phyloP scores from a whole-genome alignment of 768 basidiomycete species.

The Suillus occidentalis region DNA sequence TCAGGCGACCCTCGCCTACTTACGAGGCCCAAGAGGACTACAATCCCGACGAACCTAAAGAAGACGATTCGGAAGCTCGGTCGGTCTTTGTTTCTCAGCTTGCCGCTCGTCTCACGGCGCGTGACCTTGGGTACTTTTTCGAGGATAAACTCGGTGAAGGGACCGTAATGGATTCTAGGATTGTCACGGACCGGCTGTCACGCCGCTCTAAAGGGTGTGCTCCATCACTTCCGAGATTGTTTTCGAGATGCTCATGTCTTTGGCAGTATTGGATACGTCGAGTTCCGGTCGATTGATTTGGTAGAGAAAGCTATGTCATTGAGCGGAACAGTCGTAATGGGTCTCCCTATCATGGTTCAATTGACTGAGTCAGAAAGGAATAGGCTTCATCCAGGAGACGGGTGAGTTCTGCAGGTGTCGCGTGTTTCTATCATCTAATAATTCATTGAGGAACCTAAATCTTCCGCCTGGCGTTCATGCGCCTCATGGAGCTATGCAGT shows the following conservation, averaged over 20 bases:
- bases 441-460: constrained; percentile 63
- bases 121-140: constrained; percentile 98
- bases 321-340: constrained; percentile 96
- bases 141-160: constrained; percentile 95
- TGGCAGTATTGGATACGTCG: constrained; percentile 93
- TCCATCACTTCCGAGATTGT: neutral
- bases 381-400: constrained; percentile 83
- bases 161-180: constrained; percentile 91
- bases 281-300: constrained; percentile 86
- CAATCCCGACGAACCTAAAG: constrained; percentile 85
- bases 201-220: constrained; percentile 96
- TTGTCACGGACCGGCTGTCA: constrained; percentile 93
- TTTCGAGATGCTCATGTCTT: constrained; percentile 8
- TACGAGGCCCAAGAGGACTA: constrained; percentile 72
- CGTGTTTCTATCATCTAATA: constrained; percentile 13
- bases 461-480: constrained; percentile 83
- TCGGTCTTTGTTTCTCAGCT: constrained; percentile 99
- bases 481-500: constrained; percentile 84
- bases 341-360: constrained; percentile 94
- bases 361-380: constrained; percentile 97
- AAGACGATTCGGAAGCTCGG: constrained; percentile 97
- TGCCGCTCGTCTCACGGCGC: constrained; percentile 92
- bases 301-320: constrained; percentile 90
- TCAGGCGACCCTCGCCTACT: constrained; percentile 68
- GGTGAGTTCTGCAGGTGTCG: constrained; percentile 46